Evolutionary conservation across 441 rosid species (phyloP).

Genomic region (Gossypium schwendimanii): DNA sequence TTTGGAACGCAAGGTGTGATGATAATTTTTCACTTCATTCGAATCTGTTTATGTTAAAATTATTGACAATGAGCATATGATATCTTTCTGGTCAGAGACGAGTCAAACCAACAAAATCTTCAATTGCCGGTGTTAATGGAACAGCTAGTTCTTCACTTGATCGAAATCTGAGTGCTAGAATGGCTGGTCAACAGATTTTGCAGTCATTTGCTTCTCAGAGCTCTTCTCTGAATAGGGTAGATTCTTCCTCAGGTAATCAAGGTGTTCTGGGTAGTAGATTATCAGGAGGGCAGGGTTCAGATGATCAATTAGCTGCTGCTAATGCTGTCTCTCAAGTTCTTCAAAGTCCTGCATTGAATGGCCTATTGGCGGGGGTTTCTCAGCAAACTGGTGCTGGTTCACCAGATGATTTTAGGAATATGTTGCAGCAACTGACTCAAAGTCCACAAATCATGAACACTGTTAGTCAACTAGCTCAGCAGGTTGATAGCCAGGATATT

Average conservation of each 20-base stretch:
- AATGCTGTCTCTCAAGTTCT: constrained; percentile 63
- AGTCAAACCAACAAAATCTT: constrained; percentile 33
- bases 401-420: constrained; percentile 68
- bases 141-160: constrained; percentile 27
- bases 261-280: constrained; percentile 16
- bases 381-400: constrained; percentile 77
- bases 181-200: constrained; percentile 47
- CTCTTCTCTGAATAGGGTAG: constrained; percentile 25
- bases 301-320: constrained; percentile 42
- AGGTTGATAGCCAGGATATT: constrained; percentile 66
- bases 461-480: constrained; percentile 84
- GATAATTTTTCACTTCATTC: not conserved
- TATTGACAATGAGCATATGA: not conserved
- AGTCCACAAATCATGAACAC: constrained; percentile 80
- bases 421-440: constrained; percentile 82
- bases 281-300: constrained; percentile 27
- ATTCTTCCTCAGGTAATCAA: constrained; percentile 18
- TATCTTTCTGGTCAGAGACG: constrained; percentile 31
- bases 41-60: not conserved
- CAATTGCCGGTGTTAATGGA: constrained; percentile 28
- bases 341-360: constrained; percentile 61
- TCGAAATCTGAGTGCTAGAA: constrained; percentile 29
- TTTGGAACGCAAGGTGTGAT: constrained; percentile 75
- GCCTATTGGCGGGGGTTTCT: constrained; percentile 67
- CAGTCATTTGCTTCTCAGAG: constrained; percentile 51